These are phyloP conservation scores for Leishmania major DNA, from an alignment of 208 protist genomes.

Conservation along the genomic window DNA sequence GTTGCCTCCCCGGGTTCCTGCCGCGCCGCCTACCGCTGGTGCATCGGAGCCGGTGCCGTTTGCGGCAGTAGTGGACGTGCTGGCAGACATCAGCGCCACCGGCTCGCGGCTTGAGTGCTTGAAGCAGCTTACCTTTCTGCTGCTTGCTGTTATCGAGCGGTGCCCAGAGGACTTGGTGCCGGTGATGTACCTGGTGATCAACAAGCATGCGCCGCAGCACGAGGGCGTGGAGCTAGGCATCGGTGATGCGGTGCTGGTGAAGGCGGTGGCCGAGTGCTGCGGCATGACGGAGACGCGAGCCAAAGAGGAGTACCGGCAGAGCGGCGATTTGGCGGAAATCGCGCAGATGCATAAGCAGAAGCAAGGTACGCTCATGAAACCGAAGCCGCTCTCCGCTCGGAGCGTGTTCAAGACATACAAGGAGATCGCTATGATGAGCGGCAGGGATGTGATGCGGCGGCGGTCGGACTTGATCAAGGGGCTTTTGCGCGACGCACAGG, in stretches of 20 bases:
- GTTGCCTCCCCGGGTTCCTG: conserved; percentile 27
- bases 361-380: conserved; percentile 91
- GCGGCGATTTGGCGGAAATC: conserved; percentile 96
- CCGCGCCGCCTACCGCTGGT: background rate
- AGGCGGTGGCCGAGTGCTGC: conserved; percentile 95
- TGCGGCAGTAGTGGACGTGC: conserved; percentile 71
- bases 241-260: conserved; percentile 96
- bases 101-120: conserved; percentile 90
- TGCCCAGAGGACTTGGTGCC: conserved; percentile 88
- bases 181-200: conserved; percentile 94
- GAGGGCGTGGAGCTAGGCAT: conserved; percentile 98
- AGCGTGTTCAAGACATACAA: conserved; percentile 91
- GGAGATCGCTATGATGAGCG: conserved; percentile 92
- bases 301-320: conserved; percentile 87
- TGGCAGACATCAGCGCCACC: conserved; percentile 86
- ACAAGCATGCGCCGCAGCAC: conserved; percentile 96
- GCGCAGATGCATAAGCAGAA: conserved; percentile 89
- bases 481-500: conserved; percentile 91
- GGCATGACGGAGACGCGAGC: conserved; percentile 87
- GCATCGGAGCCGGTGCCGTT: conserved; percentile 56
- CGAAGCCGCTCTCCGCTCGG: conserved; percentile 89
- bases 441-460: conserved; percentile 89
- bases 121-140: conserved; percentile 80
- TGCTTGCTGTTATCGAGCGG: conserved; percentile 85
- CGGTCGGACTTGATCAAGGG: conserved; percentile 94